Percentiles rank a stretch among this genome's conserved stretches.
Conservation (phyloP, 805 yeast genomes). For the Wickerhamomyces canadensis region DNA sequence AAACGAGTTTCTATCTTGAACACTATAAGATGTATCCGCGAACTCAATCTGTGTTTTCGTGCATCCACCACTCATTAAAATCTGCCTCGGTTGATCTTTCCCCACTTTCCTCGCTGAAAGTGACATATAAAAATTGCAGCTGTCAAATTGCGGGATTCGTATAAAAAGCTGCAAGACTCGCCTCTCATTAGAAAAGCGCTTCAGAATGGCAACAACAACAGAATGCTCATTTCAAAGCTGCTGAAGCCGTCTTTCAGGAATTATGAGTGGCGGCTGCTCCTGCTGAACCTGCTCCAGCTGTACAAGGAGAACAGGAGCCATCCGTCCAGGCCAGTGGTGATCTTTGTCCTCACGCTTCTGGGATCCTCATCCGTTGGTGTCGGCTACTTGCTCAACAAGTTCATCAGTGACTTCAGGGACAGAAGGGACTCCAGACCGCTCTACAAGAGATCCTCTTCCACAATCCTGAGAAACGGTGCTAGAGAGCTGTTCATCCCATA, state of each 20-base stretch:
- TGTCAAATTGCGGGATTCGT: no score
- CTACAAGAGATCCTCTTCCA: slow-evolving; percentile 24
- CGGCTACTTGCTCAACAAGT: slow-evolving; percentile 19
- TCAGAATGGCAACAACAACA: neutral
- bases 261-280: slow-evolving; percentile 17
- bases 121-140: no score
- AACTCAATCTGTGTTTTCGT: no score
- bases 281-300: slow-evolving; percentile 20
- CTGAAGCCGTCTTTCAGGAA: slow-evolving; percentile 14
- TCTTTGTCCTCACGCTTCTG: slow-evolving; percentile 21
- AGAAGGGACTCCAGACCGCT: slow-evolving; percentile 23
- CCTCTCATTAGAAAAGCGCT: no score
- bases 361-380: slow-evolving; percentile 19
- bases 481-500: slow-evolving; percentile 26
- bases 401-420: slow-evolving; percentile 22
- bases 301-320: slow-evolving; percentile 21
- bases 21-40: no score
- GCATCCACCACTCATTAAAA: no score
- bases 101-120: no score
- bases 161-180: no score
- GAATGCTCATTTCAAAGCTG: slow-evolving; percentile 12
- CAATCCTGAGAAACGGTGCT: slow-evolving; percentile 25
- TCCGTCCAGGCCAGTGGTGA: slow-evolving; percentile 24
- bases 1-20: slow-evolving; percentile 18
- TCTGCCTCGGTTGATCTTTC: no score